Base-by-base conservation (phyloP, 495 filamentous ascomycete species). In the Penicillium cosmopolitanum region DNA sequence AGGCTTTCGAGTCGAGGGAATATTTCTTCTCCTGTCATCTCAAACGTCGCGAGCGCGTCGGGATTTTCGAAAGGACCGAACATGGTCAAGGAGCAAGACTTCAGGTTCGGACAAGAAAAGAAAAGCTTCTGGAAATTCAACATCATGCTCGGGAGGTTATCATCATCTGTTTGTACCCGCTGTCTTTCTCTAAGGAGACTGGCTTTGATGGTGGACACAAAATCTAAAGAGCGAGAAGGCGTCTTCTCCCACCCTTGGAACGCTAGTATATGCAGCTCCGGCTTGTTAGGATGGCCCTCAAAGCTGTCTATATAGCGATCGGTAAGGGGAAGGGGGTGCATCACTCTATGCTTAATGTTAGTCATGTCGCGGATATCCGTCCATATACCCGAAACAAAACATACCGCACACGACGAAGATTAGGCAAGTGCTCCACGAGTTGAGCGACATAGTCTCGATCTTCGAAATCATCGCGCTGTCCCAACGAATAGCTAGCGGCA, bases 61-160 rank as follows among this genome's bases (percentile, higher is more conserved):
- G 50, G 31, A 13, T 21, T 21, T 34, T 11, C 13, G 28, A 28
- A 18, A 16, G 28, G 34, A 5, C 50, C 50, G 8, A 10, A 19
- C 28, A 38, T 52, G 6, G 50, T 52, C 12, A 52, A 35, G 4
- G 50, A 52, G 9, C 25, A 52, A 16, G 10, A 16, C 15, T 52
- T 36, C 3, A 52, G 31, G 11, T 52, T 52, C 10, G 28, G 50
- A 38, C 50, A 52, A 18, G 50, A 52, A 13, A 52, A 52, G 31
- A 52, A 52, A 36, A 52, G 50, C 8, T 21, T 12, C 18, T 35
- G 23, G 31, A 52, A 52, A 28, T 33, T 35, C n/a, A 8, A 11
- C 28, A 52, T 38, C 42, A 44, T 16, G n/a, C 42, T 44, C 9
- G 42, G 42, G 0, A 44, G 15, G n/a, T 18, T 4, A 19, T 44